These are phyloP conservation scores for Lagenidium giganteum DNA, from an alignment of 352 stramenopile species.

Conservation along the genomic window DNA sequence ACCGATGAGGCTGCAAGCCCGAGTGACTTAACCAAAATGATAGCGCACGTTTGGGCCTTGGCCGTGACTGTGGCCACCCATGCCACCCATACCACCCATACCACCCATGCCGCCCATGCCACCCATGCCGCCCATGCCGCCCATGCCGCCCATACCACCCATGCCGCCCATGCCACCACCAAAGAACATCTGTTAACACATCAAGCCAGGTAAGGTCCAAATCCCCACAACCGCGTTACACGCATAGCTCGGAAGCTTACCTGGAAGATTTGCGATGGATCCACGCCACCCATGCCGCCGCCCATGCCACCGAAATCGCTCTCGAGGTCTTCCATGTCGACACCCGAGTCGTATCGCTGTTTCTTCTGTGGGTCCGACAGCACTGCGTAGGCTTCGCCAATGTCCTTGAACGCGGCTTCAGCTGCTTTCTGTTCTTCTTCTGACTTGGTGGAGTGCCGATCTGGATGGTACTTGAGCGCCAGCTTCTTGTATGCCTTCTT, in stretches of 20 bases:
- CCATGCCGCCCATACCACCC: constrained; percentile 27
- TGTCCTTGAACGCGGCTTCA: constrained; percentile 93
- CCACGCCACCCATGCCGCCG: constrained; percentile 63
- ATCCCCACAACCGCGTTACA: no score
- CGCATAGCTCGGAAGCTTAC: constrained; percentile 25
- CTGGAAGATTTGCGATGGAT: constrained; percentile 84
- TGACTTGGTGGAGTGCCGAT: constrained; percentile 89
- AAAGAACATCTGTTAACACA: constrained; percentile 73
- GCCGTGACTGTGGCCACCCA: no score
- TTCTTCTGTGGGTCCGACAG: constrained; percentile 92
- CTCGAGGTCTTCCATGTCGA: constrained; percentile 93
- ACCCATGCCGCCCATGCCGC: constrained; percentile 39
- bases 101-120: constrained; percentile 38
- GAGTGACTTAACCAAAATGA: no score
- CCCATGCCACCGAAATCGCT: constrained; percentile 76
- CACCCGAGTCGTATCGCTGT: constrained; percentile 92
- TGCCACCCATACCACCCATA: no score
- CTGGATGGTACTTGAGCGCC: constrained; percentile 95
- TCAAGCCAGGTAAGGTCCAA: neutral
- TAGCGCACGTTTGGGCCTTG: no score
- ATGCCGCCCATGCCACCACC: constrained; percentile 46
- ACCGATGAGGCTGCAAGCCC: no score
- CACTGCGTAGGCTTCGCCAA: constrained; percentile 95
- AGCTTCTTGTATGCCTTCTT: constrained; percentile 97
- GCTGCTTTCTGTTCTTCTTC: constrained; percentile 90